Base-by-base conservation (phyloP, 805 yeast genomes). In the Candida sakaeoensis region DNA sequence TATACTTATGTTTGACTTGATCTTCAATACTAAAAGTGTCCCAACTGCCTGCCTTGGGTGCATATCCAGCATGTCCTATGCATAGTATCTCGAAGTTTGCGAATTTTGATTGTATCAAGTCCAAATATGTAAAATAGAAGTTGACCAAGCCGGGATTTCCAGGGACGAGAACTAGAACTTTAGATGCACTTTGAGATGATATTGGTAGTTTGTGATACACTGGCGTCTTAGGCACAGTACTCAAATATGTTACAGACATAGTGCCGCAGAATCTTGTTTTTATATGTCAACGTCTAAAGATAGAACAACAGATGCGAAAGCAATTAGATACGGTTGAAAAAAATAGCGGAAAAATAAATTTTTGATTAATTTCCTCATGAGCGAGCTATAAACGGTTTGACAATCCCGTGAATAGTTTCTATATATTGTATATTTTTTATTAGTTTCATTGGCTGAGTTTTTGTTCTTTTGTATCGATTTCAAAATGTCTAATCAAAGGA, bases 111-210 rank as follows among this genome's bases (percentile, higher is more conserved):
- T 74, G 75, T 39, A 80, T 46, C 17, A 57, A 49, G 9, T 61
- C 57, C 21, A 84, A 54, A 50, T 79, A 82, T 3, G 75, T 74
- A 14, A 65, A 65, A 55, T 85, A 85, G 58, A 74, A 85, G 45
- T 79, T 80, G 30, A 79, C 68, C 19, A 85, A 58, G 0, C 91
- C 93, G 0, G 93, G 93, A 48, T 85, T 85, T 0, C 93, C 93
- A 0, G 93, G 91, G 5, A 85, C 68, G 46, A 83, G 69, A 4
- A 79, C 69, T 33, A 83, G 55, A 22, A 84, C 48, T 14, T 35
- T 40, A 14, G 17, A 8, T 68, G 73, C 9, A 41, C 42, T 28
- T 15, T 41, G 25, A 13, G 21, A 26, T 10, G 35, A 33, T 23
- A 47, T 38, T 2, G 55, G 47, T 16, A 27, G 38, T 18, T 45